phyloP scores from a whole-genome alignment of 495 filamentous ascomycete genomes.

The Bryoglossum gracile region DNA sequence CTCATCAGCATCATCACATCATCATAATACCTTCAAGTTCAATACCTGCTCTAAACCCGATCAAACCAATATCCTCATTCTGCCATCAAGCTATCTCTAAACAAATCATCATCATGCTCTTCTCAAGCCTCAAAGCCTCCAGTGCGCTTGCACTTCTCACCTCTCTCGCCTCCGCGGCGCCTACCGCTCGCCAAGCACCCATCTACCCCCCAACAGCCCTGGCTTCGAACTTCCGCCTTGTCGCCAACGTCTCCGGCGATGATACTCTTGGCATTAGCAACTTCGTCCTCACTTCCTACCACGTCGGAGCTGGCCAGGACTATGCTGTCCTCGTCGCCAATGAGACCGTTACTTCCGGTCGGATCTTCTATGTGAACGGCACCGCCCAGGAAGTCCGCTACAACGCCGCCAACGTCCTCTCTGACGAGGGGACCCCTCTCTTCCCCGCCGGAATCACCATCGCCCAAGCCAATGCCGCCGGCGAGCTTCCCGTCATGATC shows the following conservation, averaged over 20 bases:
- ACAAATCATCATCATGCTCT: conserved; percentile 10
- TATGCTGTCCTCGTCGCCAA: conserved; percentile 23
- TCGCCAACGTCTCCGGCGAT: conserved; percentile 23
- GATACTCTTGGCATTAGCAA: conserved; percentile 26
- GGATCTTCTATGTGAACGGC: conserved; percentile 33
- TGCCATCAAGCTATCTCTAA: no score
- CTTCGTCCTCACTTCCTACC: conserved; percentile 21
- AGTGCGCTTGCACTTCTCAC: conserved; percentile 1
- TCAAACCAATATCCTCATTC: not conserved
- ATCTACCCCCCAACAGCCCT: conserved; percentile 1
- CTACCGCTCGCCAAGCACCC: conserved; percentile 2
- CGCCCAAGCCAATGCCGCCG: conserved; percentile 15
- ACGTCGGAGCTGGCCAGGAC: conserved; percentile 29
- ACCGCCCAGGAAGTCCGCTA: conserved; percentile 22
- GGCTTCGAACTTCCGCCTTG: conserved; percentile 27
- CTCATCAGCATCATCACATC: not conserved
- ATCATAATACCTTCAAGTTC: not conserved
- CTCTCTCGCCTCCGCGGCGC: not conserved
- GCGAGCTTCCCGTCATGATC: conserved; percentile 22
- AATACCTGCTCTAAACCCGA: not conserved
- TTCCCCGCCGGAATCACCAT: conserved; percentile 26
- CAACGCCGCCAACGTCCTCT: conserved; percentile 23
- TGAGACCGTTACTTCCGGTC: conserved; percentile 13
- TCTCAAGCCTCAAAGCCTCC: conserved; percentile 3
- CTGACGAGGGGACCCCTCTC: conserved; percentile 28